A percentile compares a stretch with the other conserved stretches of the same genome.
phyloP scores from a whole-genome alignment of 2,329 filamentous ascomycete species.

The Daldinia sp. region DNA sequence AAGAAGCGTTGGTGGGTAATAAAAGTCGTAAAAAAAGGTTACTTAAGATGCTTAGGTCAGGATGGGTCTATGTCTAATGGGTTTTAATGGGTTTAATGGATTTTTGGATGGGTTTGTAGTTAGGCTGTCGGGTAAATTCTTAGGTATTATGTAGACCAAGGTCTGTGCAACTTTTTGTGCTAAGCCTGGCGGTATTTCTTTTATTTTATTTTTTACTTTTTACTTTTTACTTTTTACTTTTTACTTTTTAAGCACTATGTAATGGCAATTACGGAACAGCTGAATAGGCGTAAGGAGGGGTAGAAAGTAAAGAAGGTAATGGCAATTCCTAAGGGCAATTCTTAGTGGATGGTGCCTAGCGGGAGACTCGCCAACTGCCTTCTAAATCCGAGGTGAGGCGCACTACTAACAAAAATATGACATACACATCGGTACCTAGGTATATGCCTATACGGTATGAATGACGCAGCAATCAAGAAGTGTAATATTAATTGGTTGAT shows the following conservation, averaged over 20 bases:
- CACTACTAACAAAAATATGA: not conserved
- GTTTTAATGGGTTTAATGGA: slow-evolving; percentile 5
- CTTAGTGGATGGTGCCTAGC: not conserved
- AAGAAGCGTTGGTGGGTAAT: slow-evolving; percentile 31
- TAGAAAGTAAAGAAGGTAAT: slow-evolving; percentile 4
- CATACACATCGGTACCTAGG: not conserved
- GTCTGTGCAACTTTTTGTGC: slow-evolving; percentile 22
- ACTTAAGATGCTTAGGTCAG: slow-evolving; percentile 21
- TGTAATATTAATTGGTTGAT: slow-evolving; percentile 24
- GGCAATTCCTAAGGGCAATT: not conserved
- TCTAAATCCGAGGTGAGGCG: slow-evolving; percentile 6
- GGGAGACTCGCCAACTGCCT: not conserved
- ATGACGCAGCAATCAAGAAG: slow-evolving; percentile 8
- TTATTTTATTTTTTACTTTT: not conserved
- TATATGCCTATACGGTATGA: not conserved
- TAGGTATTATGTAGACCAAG: slow-evolving; percentile 1
- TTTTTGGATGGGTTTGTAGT: not conserved
- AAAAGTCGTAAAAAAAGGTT: too few relatives aligned
- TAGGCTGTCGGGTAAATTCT: slow-evolving; percentile 32
- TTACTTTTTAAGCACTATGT: not conserved
- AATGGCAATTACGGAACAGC: not conserved
- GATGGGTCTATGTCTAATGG: slow-evolving; percentile 26
- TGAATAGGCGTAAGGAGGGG: slow-evolving; percentile 26
- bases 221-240: not conserved
- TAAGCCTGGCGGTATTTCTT: slow-evolving; percentile 23